Percentiles rank a stretch among this genome's conserved stretches.
phyloP scores from a whole-genome alignment of 495 filamentous ascomycete species.

The Echria macrotheca region DNA sequence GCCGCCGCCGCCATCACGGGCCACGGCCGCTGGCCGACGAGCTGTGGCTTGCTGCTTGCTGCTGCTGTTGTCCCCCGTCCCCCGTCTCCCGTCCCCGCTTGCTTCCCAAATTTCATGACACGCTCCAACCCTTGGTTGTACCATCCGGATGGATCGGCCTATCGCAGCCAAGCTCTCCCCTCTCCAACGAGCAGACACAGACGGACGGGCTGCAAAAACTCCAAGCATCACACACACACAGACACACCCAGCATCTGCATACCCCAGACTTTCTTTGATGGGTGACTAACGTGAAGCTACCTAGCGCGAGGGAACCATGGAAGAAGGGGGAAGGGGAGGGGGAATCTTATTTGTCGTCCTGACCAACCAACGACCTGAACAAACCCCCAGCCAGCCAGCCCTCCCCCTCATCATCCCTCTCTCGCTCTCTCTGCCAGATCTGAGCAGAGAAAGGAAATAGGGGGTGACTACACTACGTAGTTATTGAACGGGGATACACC shows the following conservation, averaged over 20 bases:
- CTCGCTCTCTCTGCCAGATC: not conserved
- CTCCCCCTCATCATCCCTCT: not conserved
- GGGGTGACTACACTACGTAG: no score
- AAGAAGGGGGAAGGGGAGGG: not conserved
- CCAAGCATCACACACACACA: not conserved
- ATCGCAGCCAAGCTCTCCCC: not conserved
- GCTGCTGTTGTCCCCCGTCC: not conserved
- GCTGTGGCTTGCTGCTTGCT: not conserved
- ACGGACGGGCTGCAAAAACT: not conserved
- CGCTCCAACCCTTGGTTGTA: constrained; percentile 4
- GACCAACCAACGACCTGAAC: not conserved
- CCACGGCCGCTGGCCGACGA: not conserved
- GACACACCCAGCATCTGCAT: not conserved
- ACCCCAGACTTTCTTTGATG: constrained; percentile 9
- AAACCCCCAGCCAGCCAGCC: not conserved
- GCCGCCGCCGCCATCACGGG: constrained; percentile 1
- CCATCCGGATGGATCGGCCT: constrained; percentile 7
- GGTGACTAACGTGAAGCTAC: no score
- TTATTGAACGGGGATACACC: not conserved
- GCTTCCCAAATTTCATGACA: not conserved
- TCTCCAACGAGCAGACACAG: no score
- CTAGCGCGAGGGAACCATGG: not conserved
- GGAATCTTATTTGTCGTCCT: not conserved
- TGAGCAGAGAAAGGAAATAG: no score
- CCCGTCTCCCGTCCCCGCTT: not conserved